These are phyloP conservation scores for Cyberlindnera subsufficiens DNA, from an alignment of 805 yeast genomes.

Conservation along the genomic window DNA sequence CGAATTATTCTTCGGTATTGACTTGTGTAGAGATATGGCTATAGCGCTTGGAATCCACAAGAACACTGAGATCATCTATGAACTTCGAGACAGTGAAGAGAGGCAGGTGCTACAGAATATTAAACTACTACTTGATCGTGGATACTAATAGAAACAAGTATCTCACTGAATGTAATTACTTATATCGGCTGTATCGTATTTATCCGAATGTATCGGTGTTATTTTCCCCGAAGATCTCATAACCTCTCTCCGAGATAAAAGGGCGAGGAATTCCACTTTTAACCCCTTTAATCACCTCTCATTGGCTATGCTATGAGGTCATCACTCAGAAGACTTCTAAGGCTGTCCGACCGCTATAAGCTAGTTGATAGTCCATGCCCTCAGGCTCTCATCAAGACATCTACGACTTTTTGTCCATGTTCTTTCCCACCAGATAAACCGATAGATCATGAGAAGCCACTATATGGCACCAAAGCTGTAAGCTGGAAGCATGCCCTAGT, in stretches of 20 bases:
- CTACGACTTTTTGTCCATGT: conserved; percentile 42
- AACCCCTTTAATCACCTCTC: neutral
- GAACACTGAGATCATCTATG: conserved; percentile 18
- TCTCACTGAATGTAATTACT: no score
- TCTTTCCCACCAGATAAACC: conserved; percentile 37
- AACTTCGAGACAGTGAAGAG: conserved; percentile 13
- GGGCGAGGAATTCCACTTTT: no score
- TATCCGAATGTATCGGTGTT: no score
- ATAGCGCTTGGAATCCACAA: conserved; percentile 18
- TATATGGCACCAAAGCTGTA: conserved; percentile 42
- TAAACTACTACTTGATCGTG: conserved; percentile 12
- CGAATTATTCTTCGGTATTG: conserved; percentile 14
- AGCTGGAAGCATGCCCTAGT: conserved; percentile 54
- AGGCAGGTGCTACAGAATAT: conserved; percentile 13
- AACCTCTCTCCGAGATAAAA: no score
- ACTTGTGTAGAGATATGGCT: conserved; percentile 17
- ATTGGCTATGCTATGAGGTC: conserved; percentile 10
- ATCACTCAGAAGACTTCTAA: conserved; percentile 2
- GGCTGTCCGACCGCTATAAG: conserved; percentile 13
- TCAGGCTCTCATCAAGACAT: conserved; percentile 9
- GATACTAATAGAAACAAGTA: conserved; percentile 3
- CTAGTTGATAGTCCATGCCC: conserved; percentile 14
- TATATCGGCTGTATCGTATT: no score
- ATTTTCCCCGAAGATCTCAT: no score
- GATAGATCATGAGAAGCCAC: conserved; percentile 32